phyloP scores from a whole-genome alignment of 345 rosid genomes.

The Stellera chamaejasme region DNA sequence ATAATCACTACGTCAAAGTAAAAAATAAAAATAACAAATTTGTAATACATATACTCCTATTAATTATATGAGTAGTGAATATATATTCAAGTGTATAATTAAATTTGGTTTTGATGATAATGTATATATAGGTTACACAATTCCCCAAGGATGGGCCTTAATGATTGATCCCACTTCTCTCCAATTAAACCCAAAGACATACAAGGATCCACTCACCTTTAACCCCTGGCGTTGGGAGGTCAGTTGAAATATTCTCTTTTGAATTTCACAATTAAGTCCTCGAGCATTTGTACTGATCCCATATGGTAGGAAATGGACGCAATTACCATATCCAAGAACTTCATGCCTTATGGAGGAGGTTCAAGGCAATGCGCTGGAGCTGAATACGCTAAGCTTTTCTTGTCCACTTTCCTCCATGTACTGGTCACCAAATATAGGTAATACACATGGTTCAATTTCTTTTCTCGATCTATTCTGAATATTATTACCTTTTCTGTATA shows the following conservation, averaged over 20 bases:
- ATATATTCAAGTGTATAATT: too few relatives aligned
- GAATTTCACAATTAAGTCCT: background rate
- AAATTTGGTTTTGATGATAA: too few relatives aligned
- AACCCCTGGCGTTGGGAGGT: constrained; percentile 27
- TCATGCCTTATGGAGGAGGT: constrained; percentile 25
- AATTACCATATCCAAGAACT: constrained; percentile 9
- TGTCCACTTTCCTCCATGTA: constrained; percentile 16
- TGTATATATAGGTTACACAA: constrained; percentile 15
- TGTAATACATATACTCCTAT: too few relatives aligned
- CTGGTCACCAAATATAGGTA: constrained; percentile 22
- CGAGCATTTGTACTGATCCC: too few relatives aligned
- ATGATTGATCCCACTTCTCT: constrained; percentile 15
- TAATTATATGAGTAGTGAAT: too few relatives aligned
- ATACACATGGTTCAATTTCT: background rate
- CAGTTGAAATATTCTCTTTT: background rate
- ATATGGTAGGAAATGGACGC: constrained; percentile 11
- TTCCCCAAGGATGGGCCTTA: constrained; percentile 23
- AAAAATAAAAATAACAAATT: too few relatives aligned
- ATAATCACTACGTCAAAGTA: too few relatives aligned
- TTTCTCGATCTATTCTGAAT: background rate
- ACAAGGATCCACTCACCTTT: constrained; percentile 19
- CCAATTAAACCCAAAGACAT: constrained; percentile 17
- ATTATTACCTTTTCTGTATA: background rate
- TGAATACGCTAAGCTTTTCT: constrained; percentile 17
- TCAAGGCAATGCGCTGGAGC: constrained; percentile 17